Percentiles rank a stretch among this genome's conserved stretches.
These are phyloP conservation scores for Martiniozyma asiatica DNA, from an alignment of 1,139 yeast genomes.

Conservation along the genomic window DNA sequence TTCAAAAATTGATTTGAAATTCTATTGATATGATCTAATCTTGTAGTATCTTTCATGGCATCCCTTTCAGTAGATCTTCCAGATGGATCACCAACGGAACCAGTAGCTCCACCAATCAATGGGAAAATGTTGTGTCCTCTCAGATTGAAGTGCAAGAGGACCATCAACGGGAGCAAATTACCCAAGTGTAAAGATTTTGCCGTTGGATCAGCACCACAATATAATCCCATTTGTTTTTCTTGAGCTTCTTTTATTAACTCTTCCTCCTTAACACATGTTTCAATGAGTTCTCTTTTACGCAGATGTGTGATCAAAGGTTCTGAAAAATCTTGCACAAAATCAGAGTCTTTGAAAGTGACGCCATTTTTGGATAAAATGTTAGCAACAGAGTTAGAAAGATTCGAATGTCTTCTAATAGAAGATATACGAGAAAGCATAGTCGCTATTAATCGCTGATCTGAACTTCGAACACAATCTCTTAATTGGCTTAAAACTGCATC, in stretches of 20 bases:
- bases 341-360: conserved; percentile 14
- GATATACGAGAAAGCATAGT: too few relatives aligned
- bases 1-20: conserved; percentile 51
- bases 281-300: conserved; percentile 35
- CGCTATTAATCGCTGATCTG: too few relatives aligned
- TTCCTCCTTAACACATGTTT: conserved; percentile 36
- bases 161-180: conserved; percentile 76
- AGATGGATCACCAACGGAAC: conserved; percentile 93
- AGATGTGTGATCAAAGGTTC: conserved; percentile 35
- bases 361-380: conserved; percentile 12
- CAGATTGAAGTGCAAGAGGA: conserved; percentile 68
- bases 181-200: conserved; percentile 87
- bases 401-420: too few relatives aligned
- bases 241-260: conserved; percentile 28
- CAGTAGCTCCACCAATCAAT: conserved; percentile 96
- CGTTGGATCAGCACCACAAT: conserved; percentile 96
- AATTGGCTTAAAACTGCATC: too few relatives aligned
- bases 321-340: conserved; percentile 24
- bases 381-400: conserved; percentile 4
- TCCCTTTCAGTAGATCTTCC: conserved; percentile 73
- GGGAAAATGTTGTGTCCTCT: conserved; percentile 79
- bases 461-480: too few relatives aligned
- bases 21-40: conserved; percentile 44
- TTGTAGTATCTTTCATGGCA: conserved; percentile 36
- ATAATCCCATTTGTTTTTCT: conserved; percentile 39